Percentiles rank a stretch among this genome's conserved stretches.
These are phyloP conservation scores for Cucurbita argyrosperma DNA, from an alignment of 306 rosid species.

Conservation along the genomic window DNA sequence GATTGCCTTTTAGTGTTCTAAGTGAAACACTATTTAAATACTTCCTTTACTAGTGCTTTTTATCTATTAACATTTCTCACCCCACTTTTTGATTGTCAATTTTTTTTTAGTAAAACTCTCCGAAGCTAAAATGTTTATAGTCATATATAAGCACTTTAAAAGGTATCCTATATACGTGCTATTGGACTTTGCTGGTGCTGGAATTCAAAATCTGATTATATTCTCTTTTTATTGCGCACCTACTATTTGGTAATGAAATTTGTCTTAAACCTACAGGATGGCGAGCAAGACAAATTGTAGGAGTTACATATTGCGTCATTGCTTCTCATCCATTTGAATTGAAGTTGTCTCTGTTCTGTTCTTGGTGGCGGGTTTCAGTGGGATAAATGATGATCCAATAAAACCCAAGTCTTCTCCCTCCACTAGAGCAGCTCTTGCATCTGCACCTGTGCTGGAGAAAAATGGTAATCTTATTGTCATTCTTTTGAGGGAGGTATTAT, in stretches of 20 bases:
- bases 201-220: not conserved
- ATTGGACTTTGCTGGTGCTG: not conserved
- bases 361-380: not conserved
- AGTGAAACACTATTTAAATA: not conserved
- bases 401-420: not conserved
- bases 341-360: not conserved
- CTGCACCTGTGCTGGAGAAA: not conserved
- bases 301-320: not conserved
- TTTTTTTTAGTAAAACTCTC: too few relatives aligned
- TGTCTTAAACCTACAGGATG: slow-evolving; percentile 27
- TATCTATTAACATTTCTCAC: not conserved
- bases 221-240: not conserved
- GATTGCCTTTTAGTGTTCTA: not conserved
- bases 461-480: not conserved
- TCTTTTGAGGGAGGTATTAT: not conserved
- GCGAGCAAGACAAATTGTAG: slow-evolving; percentile 24
- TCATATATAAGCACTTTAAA: too few relatives aligned
- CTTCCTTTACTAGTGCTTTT: not conserved
- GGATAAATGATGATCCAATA: not conserved
- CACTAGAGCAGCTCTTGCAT: not conserved
- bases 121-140: too few relatives aligned
- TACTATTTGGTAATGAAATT: not conserved
- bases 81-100: not conserved
- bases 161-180: not conserved
- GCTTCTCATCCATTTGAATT: not conserved